Evolutionary conservation across 768 basidiomycete genomes (phyloP).

Genomic region (Xerocomellus intermedius): DNA sequence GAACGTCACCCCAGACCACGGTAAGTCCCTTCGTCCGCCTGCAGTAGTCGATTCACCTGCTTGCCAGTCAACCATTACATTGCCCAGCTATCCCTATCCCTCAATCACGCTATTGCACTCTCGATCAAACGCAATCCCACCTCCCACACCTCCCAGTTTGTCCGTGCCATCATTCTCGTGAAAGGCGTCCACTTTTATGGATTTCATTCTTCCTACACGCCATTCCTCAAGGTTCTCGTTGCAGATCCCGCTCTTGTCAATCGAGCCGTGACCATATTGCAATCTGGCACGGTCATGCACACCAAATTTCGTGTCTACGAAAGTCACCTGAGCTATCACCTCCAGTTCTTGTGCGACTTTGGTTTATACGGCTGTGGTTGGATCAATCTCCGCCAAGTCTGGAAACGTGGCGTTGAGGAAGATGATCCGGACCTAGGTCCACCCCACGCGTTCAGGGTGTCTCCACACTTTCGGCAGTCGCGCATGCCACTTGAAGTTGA

Average conservation of each 20-base stretch:
- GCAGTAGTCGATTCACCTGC: not conserved
- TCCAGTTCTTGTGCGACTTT: conserved; percentile 95
- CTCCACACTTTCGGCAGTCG: conserved; percentile 65
- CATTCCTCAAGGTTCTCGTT: conserved; percentile 85
- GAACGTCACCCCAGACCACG: conserved; percentile 57
- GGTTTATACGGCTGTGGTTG: conserved; percentile 93
- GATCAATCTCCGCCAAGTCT: conserved; percentile 71
- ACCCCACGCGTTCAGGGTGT: conserved; percentile 39
- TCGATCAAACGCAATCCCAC: conserved; percentile 73
- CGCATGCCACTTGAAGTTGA: conserved; percentile 82
- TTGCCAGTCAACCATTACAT: conserved; percentile 72
- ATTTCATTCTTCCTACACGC: conserved; percentile 78
- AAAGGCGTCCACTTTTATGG: conserved; percentile 98
- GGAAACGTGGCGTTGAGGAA: conserved; percentile 48
- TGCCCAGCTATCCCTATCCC: conserved; percentile 61
- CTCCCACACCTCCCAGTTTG: conserved; percentile 54
- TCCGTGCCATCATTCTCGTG: conserved; percentile 78
- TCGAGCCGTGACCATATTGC: conserved; percentile 72
- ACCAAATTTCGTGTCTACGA: conserved; percentile 82
- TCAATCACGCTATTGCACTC: conserved; percentile 84
- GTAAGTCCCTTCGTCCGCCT: conserved; percentile 38
- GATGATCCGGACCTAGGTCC: conserved; percentile 14
- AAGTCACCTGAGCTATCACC: conserved; percentile 81
- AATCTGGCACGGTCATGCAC: conserved; percentile 79
- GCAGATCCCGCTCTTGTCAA: conserved; percentile 67